Base-by-base conservation (phyloP, 129 eudicot species). In the Helianthus annuus region DNA sequence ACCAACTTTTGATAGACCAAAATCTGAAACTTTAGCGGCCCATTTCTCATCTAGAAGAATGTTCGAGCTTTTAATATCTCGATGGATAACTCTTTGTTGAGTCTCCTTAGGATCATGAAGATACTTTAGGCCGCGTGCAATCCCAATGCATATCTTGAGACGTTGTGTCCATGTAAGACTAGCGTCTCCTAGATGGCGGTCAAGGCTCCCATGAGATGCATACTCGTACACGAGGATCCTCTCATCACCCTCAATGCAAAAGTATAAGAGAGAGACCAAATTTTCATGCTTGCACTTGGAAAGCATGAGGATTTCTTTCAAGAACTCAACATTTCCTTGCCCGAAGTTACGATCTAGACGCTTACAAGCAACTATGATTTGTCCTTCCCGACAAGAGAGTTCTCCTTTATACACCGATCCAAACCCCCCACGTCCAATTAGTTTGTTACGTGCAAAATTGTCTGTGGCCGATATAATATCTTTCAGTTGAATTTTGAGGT, bases 271-370 rank as follows among this genome's bases (percentile, higher is more conserved):
- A 15, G 68, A 63, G 49, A 63, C 27, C 5, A 63, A 8, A 38
- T 63, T 63, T 63, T 63, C 49, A 63, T 63, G 68, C 0, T n/a
- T 63, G 68, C 10, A 63, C 14, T 9, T 10, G 4, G 68, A 63
- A 63, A 63, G 68, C 49, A 15, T 63, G 27, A 63, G 7, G 48
- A 38, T 39, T 17, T 63, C 68, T 17, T 63, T 63, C 68, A 49
- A 38, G 12, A 63, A 63, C 16, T 63, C 49, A 13, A 6, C 12
- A 10, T 63, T 39, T 63, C 68, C 68, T 63, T 63, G 68, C 16
- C 68, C 51, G 8, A 5, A 63, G 7, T 10, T 63, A 38, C 24
- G 51, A 63, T 39, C 55, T 66, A 66, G 24, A 38, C 70, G 70
- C 54, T 66, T 44, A 11, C 22, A 44, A 66, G 54, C 55, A 16